These are phyloP conservation scores for Lasiodiplodia hormozganensis DNA, from an alignment of 2,329 filamentous ascomycete genomes.

Conservation along the genomic window DNA sequence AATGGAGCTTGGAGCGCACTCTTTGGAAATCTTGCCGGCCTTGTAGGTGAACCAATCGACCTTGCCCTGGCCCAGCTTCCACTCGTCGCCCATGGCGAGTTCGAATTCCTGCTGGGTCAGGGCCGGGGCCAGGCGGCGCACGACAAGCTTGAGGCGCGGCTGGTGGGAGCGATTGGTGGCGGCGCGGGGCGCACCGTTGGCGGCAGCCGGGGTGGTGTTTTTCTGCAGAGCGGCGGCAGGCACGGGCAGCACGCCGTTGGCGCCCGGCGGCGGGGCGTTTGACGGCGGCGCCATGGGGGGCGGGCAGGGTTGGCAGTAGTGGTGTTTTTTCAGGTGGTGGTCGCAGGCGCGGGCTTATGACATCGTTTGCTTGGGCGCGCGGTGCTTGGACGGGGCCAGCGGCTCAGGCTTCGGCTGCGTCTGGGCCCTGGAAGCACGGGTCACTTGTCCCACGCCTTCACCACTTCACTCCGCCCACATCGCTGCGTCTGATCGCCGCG, in stretches of 20 bases:
- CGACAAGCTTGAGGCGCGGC: slow-evolving; percentile 80
- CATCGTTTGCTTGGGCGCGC: slow-evolving; percentile 8
- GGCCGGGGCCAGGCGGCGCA: slow-evolving; percentile 85
- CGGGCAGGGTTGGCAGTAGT: slow-evolving; percentile 6
- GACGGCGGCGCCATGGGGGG: slow-evolving; percentile 30
- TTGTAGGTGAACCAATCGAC: slow-evolving; percentile 83
- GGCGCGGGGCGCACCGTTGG: slow-evolving; percentile 37
- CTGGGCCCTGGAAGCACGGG: slow-evolving; percentile 24
- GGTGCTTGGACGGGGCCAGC: slow-evolving; percentile 7
- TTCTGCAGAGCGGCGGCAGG: slow-evolving; percentile 43
- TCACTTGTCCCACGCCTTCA: slow-evolving; percentile 21
- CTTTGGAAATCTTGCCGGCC: slow-evolving; percentile 78
- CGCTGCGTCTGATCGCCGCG: slow-evolving; percentile 26
- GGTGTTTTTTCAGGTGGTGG: slow-evolving; percentile 14
- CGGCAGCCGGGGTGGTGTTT: slow-evolving; percentile 39
- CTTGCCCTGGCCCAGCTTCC: slow-evolving; percentile 80
- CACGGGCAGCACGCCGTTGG: slow-evolving; percentile 49
- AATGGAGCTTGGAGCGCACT: slow-evolving; percentile 62
- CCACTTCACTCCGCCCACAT: slow-evolving; percentile 20
- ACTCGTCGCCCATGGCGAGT: slow-evolving; percentile 74
- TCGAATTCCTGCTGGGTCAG: slow-evolving; percentile 82
- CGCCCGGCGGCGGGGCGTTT: slow-evolving; percentile 32
- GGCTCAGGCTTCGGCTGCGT: slow-evolving; percentile 17
- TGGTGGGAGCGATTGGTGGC: slow-evolving; percentile 54
- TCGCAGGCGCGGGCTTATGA: slow-evolving; percentile 18